Evolutionary conservation across 169 alveolate species (phyloP).

Genomic region (Plasmodium malariae): DNA sequence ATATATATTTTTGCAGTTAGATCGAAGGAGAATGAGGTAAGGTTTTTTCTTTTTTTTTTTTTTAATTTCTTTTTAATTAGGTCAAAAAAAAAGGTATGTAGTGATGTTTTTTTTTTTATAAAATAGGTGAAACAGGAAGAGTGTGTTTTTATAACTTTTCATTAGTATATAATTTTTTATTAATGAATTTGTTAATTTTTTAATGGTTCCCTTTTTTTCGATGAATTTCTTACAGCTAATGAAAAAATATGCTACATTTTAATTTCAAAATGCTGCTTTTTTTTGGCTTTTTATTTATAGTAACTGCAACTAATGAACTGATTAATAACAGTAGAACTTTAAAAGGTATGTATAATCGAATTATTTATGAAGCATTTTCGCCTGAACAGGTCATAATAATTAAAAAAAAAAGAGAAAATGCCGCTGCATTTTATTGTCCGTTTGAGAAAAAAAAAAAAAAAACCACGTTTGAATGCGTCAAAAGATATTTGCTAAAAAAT

Average conservation of each 20-base stretch:
- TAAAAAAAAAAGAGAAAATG: conserved; percentile 7
- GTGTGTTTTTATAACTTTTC: too few species aligned
- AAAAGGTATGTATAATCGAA: conserved; percentile 14
- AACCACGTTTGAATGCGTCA: conserved; percentile 63
- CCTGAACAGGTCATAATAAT: conserved; percentile 23
- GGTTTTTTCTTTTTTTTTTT: too few species aligned
- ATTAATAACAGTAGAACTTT: conserved; percentile 15
- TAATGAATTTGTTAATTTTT: neutral
- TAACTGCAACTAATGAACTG: neutral
- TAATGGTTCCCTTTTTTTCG: neutral
- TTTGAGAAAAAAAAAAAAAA: conserved; percentile 17
- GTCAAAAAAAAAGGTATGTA: too few species aligned
- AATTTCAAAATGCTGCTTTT: conserved; percentile 7
- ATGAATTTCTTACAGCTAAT: neutral
- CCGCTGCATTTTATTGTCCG: conserved; percentile 1
- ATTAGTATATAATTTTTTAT: too few species aligned
- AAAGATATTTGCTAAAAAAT: conserved; percentile 22
- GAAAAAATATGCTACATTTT: conserved; percentile 28
- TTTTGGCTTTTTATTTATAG: conserved; percentile 17
- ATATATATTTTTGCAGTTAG: neutral
- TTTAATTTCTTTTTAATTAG: too few species aligned
- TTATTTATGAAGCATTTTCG: conserved; percentile 11
- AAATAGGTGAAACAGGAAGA: too few species aligned
- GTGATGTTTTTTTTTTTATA: too few species aligned
- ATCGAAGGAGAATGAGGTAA: too few species aligned